Percentiles rank a stretch among this genome's conserved stretches.
phyloP scores from a whole-genome alignment of 352 stramenopile genomes.

The Phytophthora brassicae region DNA sequence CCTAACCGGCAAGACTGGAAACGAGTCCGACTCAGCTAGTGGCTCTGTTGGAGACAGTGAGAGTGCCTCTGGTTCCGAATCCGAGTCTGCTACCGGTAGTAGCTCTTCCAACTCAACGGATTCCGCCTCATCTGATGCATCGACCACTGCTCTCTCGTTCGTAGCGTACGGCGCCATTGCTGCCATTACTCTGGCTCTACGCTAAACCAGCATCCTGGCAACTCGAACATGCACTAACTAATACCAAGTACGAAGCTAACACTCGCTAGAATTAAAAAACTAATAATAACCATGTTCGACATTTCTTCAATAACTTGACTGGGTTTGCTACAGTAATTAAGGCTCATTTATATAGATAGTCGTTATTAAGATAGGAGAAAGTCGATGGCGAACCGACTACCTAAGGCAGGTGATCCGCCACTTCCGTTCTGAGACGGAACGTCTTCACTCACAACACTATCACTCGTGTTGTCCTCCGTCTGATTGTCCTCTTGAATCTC shows the following conservation, averaged over 20 bases:
- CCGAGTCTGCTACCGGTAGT: constrained; percentile 12
- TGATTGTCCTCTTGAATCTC: constrained; percentile 2
- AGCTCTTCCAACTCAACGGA: constrained; percentile 4
- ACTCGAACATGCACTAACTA: constrained; percentile 1
- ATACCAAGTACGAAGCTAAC: too few species aligned
- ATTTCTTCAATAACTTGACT: too few species aligned
- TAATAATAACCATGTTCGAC: constrained; percentile 11
- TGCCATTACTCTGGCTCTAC: constrained; percentile 24
- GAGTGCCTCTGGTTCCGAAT: constrained; percentile 22
- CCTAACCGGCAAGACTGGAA: constrained; percentile 58
- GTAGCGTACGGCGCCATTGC: constrained; percentile 18
- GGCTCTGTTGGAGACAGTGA: constrained; percentile 18
- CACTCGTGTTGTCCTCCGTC: constrained; percentile 13
- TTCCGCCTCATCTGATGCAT: constrained; percentile 5
- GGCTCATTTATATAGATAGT: constrained; percentile 19
- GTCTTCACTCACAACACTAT: too few species aligned
- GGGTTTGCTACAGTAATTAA: too few species aligned
- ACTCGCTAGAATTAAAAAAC: constrained; percentile 20
- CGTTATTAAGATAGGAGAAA: constrained; percentile 33
- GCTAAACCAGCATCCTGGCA: constrained; percentile 13
- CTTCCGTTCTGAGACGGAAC: background rate
- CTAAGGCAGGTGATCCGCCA: background rate
- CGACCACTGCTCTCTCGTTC: constrained; percentile 14
- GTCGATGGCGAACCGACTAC: constrained; percentile 29
- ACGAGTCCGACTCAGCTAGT: constrained; percentile 42